Conservation (phyloP, 192 early-diverging fungal genomes). For the Backusella circina region DNA sequence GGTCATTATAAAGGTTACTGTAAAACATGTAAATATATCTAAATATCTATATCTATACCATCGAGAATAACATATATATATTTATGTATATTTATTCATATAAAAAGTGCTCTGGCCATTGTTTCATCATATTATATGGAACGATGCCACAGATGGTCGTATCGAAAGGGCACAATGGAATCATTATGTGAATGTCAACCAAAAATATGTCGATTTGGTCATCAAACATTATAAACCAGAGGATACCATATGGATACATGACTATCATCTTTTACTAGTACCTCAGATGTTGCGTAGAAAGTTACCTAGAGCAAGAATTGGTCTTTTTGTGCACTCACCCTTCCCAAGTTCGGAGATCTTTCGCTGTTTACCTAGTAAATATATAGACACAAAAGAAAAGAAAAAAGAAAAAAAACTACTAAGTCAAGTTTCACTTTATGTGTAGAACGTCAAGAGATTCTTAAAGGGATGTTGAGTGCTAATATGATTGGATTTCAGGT, state of each 20-base stretch:
- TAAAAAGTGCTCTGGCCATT: slow-evolving; percentile 85
- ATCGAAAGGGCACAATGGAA: slow-evolving; percentile 68
- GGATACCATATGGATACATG: slow-evolving; percentile 91
- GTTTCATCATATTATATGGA: slow-evolving; percentile 90
- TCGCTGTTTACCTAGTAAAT: slow-evolving; percentile 84
- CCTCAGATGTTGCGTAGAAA: slow-evolving; percentile 81
- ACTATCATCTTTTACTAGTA: slow-evolving; percentile 92
- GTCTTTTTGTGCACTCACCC: slow-evolving; percentile 95
- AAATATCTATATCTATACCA: background rate
- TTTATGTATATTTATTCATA: no score
- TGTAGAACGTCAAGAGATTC: slow-evolving; percentile 73
- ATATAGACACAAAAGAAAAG: slow-evolving; percentile 68
- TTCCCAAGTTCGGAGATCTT: slow-evolving; percentile 97
- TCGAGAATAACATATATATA: background rate
- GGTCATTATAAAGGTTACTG: slow-evolving; percentile 98
- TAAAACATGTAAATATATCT: slow-evolving; percentile 67
- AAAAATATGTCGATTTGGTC: slow-evolving; percentile 73
- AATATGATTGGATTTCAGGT: slow-evolving; percentile 94
- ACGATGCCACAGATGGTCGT: slow-evolving; percentile 66
- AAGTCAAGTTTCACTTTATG: slow-evolving; percentile 60
- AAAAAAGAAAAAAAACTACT: slow-evolving; percentile 75
- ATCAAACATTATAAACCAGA: slow-evolving; percentile 66
- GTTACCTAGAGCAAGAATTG: slow-evolving; percentile 82
- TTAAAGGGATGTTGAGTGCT: slow-evolving; percentile 86
- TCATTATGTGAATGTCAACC: slow-evolving; percentile 78